Conservation (phyloP, 495 filamentous ascomycete species). For the Podospora australis region DNA sequence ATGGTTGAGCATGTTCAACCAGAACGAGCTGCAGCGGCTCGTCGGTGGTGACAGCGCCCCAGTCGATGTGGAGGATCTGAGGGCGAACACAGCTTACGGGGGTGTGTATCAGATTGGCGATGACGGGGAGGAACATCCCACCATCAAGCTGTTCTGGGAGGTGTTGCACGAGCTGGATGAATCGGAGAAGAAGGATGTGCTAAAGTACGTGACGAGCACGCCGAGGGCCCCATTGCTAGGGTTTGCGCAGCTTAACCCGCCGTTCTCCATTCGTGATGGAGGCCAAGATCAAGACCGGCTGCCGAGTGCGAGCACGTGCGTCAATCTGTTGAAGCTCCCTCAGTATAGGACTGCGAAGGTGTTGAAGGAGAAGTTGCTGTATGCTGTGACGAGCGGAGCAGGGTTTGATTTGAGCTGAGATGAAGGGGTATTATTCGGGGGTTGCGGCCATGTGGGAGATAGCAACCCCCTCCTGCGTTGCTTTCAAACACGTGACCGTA, state of each 20-base stretch:
- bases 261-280: constrained; percentile 85
- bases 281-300: constrained; percentile 71
- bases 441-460: neutral
- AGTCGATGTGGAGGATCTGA: constrained; percentile 81
- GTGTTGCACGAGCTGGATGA: constrained; percentile 73
- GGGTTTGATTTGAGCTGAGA: constrained; percentile 85
- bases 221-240: constrained; percentile 87
- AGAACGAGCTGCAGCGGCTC: constrained; percentile 84
- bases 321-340: constrained; percentile 91
- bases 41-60: constrained; percentile 78
- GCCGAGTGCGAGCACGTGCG: constrained; percentile 94
- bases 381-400: constrained; percentile 85
- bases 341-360: constrained; percentile 59
- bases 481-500: no score
- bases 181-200: constrained; percentile 70
- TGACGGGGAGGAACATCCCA: constrained; percentile 78
- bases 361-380: constrained; percentile 74
- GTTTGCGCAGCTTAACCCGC: constrained; percentile 77
- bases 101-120: constrained; percentile 84
- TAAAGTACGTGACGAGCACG: constrained; percentile 94
- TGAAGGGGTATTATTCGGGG: neutral
- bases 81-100: constrained; percentile 79
- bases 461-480: no score
- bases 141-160: constrained; percentile 83
- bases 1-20: constrained; percentile 99